A percentile compares a stretch with the other conserved stretches of the same genome.
Evolutionary conservation across 2,329 filamentous ascomycete species (phyloP).

Genomic region (Pestalotiopsis sp.): DNA sequence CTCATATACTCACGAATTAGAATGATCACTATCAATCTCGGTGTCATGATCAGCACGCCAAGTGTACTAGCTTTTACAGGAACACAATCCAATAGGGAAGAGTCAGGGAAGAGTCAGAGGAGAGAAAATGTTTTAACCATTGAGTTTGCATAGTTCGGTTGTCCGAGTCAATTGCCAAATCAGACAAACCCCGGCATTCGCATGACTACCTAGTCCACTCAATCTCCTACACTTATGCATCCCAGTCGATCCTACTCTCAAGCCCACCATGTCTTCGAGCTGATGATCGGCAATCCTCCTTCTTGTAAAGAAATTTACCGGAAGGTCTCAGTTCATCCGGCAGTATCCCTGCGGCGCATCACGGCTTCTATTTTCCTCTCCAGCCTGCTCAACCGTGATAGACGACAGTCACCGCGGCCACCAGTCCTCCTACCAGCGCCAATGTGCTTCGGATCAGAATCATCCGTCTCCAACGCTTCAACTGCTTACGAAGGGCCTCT

Average conservation of each 20-base stretch:
- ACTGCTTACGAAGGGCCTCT: background rate
- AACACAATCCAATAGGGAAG: no score
- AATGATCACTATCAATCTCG: no score
- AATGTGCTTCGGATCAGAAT: conserved; percentile 1
- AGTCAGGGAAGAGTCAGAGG: no score
- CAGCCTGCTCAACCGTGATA: background rate
- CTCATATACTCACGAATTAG: no score
- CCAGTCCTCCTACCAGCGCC: background rate
- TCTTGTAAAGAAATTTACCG: background rate
- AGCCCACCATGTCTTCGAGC: background rate
- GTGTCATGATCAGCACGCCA: no score
- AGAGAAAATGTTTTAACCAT: no score
- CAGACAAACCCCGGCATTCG: no score
- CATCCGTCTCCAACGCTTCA: conserved; percentile 9
- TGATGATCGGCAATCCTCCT: background rate
- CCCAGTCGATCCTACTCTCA: background rate
- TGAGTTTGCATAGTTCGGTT: no score
- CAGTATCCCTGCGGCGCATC: background rate
- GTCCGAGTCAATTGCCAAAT: no score
- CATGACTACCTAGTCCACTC: no score
- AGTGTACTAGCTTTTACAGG: no score
- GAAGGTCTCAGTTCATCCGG: background rate
- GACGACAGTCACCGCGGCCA: background rate
- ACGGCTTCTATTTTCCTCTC: background rate
- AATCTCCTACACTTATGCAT: background rate